A percentile compares a stretch with the other conserved stretches of the same genome.
Evolutionary conservation across 768 basidiomycete species (phyloP).

Genomic region (Pleurotus sapidus): DNA sequence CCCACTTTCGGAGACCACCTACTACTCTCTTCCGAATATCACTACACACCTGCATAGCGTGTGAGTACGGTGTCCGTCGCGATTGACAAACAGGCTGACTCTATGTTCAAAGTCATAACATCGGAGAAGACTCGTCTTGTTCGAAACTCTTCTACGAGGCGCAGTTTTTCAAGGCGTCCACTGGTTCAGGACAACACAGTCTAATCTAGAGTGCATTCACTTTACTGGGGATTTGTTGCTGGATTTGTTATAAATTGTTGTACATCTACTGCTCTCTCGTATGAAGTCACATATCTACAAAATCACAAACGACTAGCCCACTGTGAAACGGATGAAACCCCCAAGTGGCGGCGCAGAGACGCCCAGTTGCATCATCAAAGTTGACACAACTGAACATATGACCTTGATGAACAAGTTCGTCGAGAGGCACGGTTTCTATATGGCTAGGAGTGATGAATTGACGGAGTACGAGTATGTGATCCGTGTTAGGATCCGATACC

Average conservation of each 20-base stretch:
- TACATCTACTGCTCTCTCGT: too few species aligned
- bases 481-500: not conserved
- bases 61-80: not conserved
- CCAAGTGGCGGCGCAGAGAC: not conserved
- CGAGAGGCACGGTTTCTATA: not conserved
- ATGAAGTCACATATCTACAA: too few species aligned
- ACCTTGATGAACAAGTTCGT: not conserved
- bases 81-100: not conserved
- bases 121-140: not conserved
- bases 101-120: not conserved
- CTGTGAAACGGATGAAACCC: not conserved
- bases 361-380: not conserved
- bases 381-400: not conserved
- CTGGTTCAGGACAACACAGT: not conserved
- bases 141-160: constrained; percentile 5
- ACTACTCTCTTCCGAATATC: constrained; percentile 3
- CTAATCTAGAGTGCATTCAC: too few species aligned
- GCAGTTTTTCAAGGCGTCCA: not conserved
- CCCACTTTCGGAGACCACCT: not conserved
- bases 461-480: not conserved
- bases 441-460: too few species aligned
- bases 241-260: too few species aligned
- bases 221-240: too few species aligned
- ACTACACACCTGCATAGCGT: not conserved
- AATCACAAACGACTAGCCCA: too few species aligned